These are phyloP conservation scores for Daldinia bambusicola DNA, from an alignment of 495 filamentous ascomycete species.

Conservation along the genomic window DNA sequence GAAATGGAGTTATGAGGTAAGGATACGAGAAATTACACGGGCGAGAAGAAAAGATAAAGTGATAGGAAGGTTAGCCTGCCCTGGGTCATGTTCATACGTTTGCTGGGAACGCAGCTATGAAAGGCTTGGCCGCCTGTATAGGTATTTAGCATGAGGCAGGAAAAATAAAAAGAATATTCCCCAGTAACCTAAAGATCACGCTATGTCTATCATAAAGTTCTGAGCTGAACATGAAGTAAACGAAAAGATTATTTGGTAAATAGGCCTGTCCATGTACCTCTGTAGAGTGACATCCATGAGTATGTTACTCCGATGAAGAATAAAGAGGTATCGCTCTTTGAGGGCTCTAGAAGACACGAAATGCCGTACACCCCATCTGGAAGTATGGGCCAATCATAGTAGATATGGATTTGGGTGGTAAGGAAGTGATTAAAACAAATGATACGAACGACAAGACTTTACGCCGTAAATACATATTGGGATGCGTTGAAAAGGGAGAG, in stretches of 20 bases:
- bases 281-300: background rate
- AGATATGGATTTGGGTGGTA: background rate
- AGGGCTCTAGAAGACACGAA: background rate
- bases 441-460: background rate
- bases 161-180: slow-evolving; percentile 23
- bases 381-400: background rate
- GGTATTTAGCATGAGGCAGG: slow-evolving; percentile 25
- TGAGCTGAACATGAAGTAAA: background rate
- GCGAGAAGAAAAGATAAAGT: slow-evolving; percentile 14
- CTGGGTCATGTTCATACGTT: slow-evolving; percentile 13
- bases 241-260: background rate
- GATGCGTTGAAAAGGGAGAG: background rate
- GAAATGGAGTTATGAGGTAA: slow-evolving; percentile 17
- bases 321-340: background rate
- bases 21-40: background rate
- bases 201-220: background rate
- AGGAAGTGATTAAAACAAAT: background rate
- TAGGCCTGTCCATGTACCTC: background rate
- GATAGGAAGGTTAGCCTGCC: slow-evolving; percentile 8
- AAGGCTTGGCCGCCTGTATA: slow-evolving; percentile 26
- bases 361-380: background rate
- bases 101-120: slow-evolving; percentile 10
- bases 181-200: background rate
- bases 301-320: background rate
- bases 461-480: background rate